Base-by-base conservation (phyloP, 106 monocot species). In the Chionographis japonica region DNA sequence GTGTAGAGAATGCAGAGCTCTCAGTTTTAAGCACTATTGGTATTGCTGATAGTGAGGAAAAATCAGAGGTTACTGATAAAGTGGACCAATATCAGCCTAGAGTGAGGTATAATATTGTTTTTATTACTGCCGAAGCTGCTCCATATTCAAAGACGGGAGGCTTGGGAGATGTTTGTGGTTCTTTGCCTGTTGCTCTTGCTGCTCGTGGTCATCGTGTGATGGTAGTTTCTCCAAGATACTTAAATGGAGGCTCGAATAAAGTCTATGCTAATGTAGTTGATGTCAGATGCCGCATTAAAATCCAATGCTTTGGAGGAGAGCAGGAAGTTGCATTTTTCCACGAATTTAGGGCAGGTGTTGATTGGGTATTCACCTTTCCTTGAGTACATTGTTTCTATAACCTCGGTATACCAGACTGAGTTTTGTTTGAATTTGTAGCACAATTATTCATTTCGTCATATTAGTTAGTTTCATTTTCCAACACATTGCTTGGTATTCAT, bases 91-190 rank as follows among this genome's bases (percentile, higher is more conserved):
- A 53, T 41, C 40, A 39, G 51, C 53, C 40, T 64, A 63, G 36
- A 63, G 67, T 67, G 27, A 75, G 36, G 20, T 51, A 43, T 43
- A 85, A 7, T 60, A 77, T 85, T 70, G 63, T 89, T 50, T 79
- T 89, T 72, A 85, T 89, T 19, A 89, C 81, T 42, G 56, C 82
- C 12, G 89, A 89, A 73, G 89, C 85, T 52, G 73, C 75, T 51
- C 89, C 89, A 16, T 82, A 85, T 76, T 81, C 84, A 27, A 89
- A 89, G 60, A 79, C 84, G 8, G 84, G 84, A 51, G 94, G 90
- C 8, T 46, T 94, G 54, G 90, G 83, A 54, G 90, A 94, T 79
- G 94, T 94, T 17, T 94, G 90, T 77, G 94, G 94, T 53, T 94
- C 94, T 36, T 73, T 94, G 52, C 94, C 90, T 49, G 70, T 94